Evolutionary conservation across 2,329 filamentous ascomycete genomes (phyloP).

Genomic region (Eutypella sp.): DNA sequence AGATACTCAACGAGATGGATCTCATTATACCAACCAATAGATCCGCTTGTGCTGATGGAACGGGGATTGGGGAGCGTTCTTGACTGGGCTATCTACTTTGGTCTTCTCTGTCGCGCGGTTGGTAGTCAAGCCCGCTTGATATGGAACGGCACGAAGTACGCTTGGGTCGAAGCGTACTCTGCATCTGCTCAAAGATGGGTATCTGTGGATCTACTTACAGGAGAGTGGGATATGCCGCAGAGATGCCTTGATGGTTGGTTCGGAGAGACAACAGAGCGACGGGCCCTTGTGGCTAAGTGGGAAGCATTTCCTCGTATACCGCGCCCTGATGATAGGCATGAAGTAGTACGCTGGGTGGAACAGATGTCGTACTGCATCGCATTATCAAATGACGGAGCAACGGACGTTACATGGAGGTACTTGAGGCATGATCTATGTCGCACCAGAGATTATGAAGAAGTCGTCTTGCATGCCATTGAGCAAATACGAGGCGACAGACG

Average conservation of each 20-base stretch:
- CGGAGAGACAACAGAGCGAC: no score
- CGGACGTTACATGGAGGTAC: slow-evolving; percentile 62
- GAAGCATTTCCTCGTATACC: no score
- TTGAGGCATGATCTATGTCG: no score
- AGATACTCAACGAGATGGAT: slow-evolving; percentile 72
- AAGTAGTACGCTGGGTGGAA: slow-evolving; percentile 92
- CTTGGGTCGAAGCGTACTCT: slow-evolving; percentile 97
- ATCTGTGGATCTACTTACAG: slow-evolving; percentile 94
- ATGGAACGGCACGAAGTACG: slow-evolving; percentile 96
- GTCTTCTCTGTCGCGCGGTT: slow-evolving; percentile 92
- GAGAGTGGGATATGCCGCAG: slow-evolving; percentile 88
- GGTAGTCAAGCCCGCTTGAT: slow-evolving; percentile 92
- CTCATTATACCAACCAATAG: slow-evolving; percentile 93
- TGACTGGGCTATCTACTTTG: slow-evolving; percentile 98
- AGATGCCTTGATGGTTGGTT: no score
- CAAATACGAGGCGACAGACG: no score
- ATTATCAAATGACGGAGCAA: slow-evolving; percentile 82
- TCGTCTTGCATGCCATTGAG: no score
- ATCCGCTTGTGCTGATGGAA: slow-evolving; percentile 79
- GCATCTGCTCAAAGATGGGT: slow-evolving; percentile 91
- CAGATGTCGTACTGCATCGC: slow-evolving; percentile 97
- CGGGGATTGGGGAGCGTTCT: slow-evolving; percentile 57
- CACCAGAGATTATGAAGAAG: no score
- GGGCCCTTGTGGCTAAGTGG: no score
- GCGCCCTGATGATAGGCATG: no score